Percentiles rank a stretch among this genome's conserved stretches.
Evolutionary conservation across 768 basidiomycete genomes (phyloP).

Genomic region (Cystofilobasidium capitatum): DNA sequence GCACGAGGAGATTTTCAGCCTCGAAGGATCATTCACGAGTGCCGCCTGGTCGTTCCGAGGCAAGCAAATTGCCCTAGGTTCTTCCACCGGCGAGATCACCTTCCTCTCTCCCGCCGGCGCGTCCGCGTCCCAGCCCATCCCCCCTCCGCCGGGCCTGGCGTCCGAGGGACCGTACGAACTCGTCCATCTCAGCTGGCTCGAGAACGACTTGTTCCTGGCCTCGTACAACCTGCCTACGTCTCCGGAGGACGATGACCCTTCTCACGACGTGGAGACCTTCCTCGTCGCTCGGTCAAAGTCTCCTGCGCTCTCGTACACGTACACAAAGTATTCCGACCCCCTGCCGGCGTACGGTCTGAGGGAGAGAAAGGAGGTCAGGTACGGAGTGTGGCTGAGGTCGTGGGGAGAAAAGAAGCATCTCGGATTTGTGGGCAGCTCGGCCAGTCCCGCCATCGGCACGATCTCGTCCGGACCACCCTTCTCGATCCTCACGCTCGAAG

Average conservation of each 20-base stretch:
- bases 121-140: constrained; percentile 36
- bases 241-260: constrained; percentile 28
- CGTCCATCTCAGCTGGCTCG: constrained; percentile 39
- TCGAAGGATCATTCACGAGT: constrained; percentile 15
- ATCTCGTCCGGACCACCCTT: neutral
- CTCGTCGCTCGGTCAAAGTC: constrained; percentile 33
- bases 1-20: constrained; percentile 21
- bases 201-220: constrained; percentile 43
- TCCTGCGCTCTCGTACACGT: constrained; percentile 28
- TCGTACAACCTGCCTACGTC: constrained; percentile 33
- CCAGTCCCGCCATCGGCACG: constrained; percentile 33
- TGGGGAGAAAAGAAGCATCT: constrained; percentile 39
- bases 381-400: constrained; percentile 33
- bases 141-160: constrained; percentile 31
- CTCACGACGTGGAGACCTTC: constrained; percentile 38
- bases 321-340: constrained; percentile 38
- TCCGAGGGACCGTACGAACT: constrained; percentile 9
- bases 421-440: constrained; percentile 31
- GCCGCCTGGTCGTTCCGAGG: constrained; percentile 44
- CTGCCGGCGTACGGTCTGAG: constrained; percentile 37
- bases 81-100: constrained; percentile 32
- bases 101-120: constrained; percentile 42
- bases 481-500: constrained; percentile 36
- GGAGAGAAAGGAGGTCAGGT: constrained; percentile 31
- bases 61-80: constrained; percentile 42